Conservation (phyloP, 805 yeast species). For the Yamadazyma insecticola region DNA sequence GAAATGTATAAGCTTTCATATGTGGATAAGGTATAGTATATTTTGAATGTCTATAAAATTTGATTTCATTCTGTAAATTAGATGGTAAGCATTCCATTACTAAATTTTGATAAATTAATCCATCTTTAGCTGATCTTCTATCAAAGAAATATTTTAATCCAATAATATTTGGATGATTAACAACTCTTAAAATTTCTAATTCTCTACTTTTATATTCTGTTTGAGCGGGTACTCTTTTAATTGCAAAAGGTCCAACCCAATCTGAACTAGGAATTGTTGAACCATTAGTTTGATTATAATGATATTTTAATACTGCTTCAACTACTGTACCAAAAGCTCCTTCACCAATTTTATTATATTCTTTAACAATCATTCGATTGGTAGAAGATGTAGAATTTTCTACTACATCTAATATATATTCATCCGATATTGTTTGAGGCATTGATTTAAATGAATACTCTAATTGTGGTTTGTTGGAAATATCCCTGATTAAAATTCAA, state of each 20-base stretch:
- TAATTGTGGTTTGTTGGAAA: too few species aligned
- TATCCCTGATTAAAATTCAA: too few species aligned
- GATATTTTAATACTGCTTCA: slow-evolving; percentile 53
- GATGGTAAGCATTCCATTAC: slow-evolving; percentile 89
- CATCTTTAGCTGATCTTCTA: slow-evolving; percentile 56
- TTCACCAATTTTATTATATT: slow-evolving; percentile 73
- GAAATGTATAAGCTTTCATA: slow-evolving; percentile 73
- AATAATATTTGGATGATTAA: slow-evolving; percentile 78
- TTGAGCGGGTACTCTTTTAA: slow-evolving; percentile 81
- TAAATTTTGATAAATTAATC: slow-evolving; percentile 68
- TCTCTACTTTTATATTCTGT: slow-evolving; percentile 83
- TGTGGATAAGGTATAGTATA: slow-evolving; percentile 66
- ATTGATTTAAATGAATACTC: too few species aligned
- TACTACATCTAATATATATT: slow-evolving; percentile 46
- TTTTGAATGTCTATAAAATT: slow-evolving; percentile 58
- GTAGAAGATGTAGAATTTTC: slow-evolving; percentile 51
- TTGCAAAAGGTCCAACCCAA: slow-evolving; percentile 81
- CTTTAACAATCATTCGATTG: slow-evolving; percentile 63
- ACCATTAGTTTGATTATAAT: slow-evolving; percentile 9
- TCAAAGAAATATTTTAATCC: slow-evolving; percentile 66
- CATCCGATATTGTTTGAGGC: slow-evolving; percentile 16
- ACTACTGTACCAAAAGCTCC: slow-evolving; percentile 87
- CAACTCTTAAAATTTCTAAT: slow-evolving; percentile 67
- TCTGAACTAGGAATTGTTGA: slow-evolving; percentile 11
- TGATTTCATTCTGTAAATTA: slow-evolving; percentile 71